Conservation (phyloP, 495 filamentous ascomycete genomes). For the Annulohypoxylon nitens region DNA sequence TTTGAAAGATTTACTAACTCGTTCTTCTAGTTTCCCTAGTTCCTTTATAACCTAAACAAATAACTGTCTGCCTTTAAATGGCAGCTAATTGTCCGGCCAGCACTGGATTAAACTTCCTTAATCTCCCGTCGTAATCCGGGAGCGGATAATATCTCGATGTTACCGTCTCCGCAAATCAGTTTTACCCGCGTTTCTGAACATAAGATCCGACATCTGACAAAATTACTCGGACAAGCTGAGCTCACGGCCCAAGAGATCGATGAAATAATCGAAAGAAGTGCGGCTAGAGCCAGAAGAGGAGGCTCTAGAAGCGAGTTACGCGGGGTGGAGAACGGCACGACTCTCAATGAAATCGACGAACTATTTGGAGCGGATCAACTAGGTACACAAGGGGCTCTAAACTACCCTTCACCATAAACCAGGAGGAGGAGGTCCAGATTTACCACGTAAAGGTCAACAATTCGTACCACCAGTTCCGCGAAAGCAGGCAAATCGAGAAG, state of each 20-base stretch:
- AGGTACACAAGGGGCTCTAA: no score
- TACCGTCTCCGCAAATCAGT: constrained; percentile 43
- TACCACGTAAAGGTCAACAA: constrained; percentile 45
- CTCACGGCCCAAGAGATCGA: constrained; percentile 23
- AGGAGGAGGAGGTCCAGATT: constrained; percentile 21
- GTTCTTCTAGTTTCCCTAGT: no score
- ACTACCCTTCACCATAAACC: no score
- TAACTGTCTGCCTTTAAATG: no score
- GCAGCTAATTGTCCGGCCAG: no score
- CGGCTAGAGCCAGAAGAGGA: not conserved
- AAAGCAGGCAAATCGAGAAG: constrained; percentile 19
- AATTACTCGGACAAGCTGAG: not conserved
- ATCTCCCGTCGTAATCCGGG: not conserved
- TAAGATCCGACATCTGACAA: constrained; percentile 15
- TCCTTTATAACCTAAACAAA: no score
- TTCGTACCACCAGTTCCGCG: constrained; percentile 43
- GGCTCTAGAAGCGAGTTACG: not conserved
- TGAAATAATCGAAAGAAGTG: not conserved
- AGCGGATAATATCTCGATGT: constrained; percentile 33
- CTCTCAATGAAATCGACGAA: constrained; percentile 5
- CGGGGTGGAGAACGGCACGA: not conserved
- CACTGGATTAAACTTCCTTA: no score
- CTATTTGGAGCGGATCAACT: not conserved
- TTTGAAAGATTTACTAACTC: no score
- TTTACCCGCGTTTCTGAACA: constrained; percentile 19